phyloP scores from a whole-genome alignment of 768 basidiomycete genomes.

The Paxillus ammoniavirescens region DNA sequence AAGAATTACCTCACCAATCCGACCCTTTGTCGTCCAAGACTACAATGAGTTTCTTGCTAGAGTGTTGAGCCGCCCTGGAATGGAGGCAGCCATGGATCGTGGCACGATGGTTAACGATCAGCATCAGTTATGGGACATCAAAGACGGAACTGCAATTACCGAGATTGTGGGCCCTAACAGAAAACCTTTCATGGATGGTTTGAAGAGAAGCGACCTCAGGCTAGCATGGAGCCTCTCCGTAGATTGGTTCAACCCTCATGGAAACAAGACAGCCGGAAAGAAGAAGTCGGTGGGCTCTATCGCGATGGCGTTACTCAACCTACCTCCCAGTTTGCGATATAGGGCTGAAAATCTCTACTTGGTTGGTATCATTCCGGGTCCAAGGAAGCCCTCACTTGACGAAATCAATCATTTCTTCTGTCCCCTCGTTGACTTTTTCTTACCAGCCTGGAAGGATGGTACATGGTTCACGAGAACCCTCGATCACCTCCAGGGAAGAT shows the following conservation, averaged over 20 bases:
- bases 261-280: conserved; percentile 21
- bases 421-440: conserved; percentile 34
- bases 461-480: conserved; percentile 13
- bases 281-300: conserved; percentile 11
- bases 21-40: conserved; percentile 27
- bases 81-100: conserved; percentile 28
- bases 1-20: conserved; percentile 1
- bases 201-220: conserved; percentile 7
- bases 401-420: conserved; percentile 35
- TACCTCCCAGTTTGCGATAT: conserved; percentile 16
- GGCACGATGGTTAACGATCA: background rate
- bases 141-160: conserved; percentile 24
- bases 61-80: conserved; percentile 23
- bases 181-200: conserved; percentile 17
- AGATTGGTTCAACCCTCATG: conserved; percentile 28
- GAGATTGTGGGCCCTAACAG: conserved; percentile 27
- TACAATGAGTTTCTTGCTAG: conserved; percentile 27
- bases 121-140: conserved; percentile 21
- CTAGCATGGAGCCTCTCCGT: conserved; percentile 24
- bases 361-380: conserved; percentile 36
- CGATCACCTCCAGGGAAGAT: too few species aligned
- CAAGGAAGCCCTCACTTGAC: conserved; percentile 28
- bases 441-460: conserved; percentile 30
- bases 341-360: conserved; percentile 36
- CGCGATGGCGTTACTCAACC: conserved; percentile 18